Conservation (phyloP, 2,329 filamentous ascomycete genomes). For the Colletotrichum viniferum region DNA sequence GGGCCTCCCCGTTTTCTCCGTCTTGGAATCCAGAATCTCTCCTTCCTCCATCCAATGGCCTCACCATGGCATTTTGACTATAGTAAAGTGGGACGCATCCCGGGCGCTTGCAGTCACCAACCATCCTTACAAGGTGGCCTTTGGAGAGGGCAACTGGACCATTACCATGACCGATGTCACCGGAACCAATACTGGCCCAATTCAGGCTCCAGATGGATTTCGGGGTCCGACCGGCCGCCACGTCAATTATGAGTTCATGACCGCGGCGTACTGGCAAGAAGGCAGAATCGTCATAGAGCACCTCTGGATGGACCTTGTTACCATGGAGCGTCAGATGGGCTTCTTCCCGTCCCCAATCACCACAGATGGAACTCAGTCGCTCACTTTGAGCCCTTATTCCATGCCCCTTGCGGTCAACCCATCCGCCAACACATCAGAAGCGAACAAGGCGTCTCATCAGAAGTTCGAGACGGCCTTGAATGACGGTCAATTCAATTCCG, state of each 20-base stretch:
- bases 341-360: not conserved
- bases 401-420: not conserved
- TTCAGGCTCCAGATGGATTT: too few species aligned
- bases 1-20: not conserved
- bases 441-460: not conserved
- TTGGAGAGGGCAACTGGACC: too few species aligned
- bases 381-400: not conserved
- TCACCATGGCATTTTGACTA: not conserved
- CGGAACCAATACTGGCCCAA: too few species aligned
- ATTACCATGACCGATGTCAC: too few species aligned
- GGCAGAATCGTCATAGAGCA: not conserved
- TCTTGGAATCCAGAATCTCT: not conserved
- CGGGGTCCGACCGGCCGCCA: not conserved
- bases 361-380: not conserved
- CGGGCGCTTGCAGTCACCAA: not conserved
- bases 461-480: not conserved
- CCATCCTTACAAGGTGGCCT: too few species aligned
- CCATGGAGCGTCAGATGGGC: not conserved
- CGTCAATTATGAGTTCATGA: not conserved
- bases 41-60: not conserved
- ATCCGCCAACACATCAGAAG: not conserved
- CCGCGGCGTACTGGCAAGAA: not conserved
- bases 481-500: not conserved
- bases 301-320: not conserved
- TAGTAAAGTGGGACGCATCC: conserved; percentile 3